Base-by-base conservation (phyloP, 257 asterid genomes). In the Ilex asprella region DNA sequence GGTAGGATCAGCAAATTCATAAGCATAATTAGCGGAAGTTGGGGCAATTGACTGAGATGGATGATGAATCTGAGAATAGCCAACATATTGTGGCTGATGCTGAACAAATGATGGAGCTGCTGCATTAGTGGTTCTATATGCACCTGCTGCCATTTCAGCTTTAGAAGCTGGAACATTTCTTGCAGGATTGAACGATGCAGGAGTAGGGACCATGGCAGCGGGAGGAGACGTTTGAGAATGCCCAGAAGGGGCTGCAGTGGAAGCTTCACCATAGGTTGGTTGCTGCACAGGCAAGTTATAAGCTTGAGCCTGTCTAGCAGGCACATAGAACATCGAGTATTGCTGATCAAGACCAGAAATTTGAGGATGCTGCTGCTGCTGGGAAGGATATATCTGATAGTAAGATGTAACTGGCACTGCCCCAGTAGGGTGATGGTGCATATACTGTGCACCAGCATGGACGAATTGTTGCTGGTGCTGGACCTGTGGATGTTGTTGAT, bases 21-120 rank as follows among this genome's bases (percentile, higher is more conserved):
- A 88, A 9, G 76, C 64, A 69, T 89, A 87, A 61, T 69, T 70
- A 12, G 82, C 31, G 12, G 93, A 74, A 49, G 89, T 41, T 31
- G 88, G 94, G 5, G 88, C 76, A 56, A 80, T 73, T 58, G 92
- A 75, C 57, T 87, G 95, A 49, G 95, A 78, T 0, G 96, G 91
- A 71, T 83, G 95, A 70, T 75, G 95, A 73, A 84, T 65, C 66
- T 88, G 98, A 60, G 93, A 77, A 76, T 49, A 82, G 13, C 95
- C 95, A 7, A 83, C 91, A 49, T 84, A 88, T 55, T 84, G 90
- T 16, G 73, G 66, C 31, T 79, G 86, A 54, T 76, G 67, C 79
- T 82, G 97, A 56, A 83, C 79, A 63, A 87, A 65, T 30, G 86
- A 95, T 7, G 81, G 86, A 30, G 79, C 60, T 9, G 63, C 59